A percentile compares a stretch with the other conserved stretches of the same genome.
Conservation (phyloP, 768 basidiomycete species). For the Russula emetica region DNA sequence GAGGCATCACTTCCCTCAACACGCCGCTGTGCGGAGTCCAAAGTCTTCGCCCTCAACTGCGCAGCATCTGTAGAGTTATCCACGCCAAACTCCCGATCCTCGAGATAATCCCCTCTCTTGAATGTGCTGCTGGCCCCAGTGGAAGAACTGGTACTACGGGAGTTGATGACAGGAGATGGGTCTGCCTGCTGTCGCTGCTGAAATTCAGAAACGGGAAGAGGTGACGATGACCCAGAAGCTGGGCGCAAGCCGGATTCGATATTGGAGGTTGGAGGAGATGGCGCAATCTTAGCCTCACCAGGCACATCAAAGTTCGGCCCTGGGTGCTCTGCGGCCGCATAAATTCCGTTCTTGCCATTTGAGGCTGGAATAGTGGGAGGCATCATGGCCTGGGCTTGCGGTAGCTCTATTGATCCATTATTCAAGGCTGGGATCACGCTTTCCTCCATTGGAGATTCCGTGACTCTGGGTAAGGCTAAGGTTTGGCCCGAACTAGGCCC, state of each 20-base stretch:
- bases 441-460: slow-evolving; percentile 22
- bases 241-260: not conserved
- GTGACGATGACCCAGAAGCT: not conserved
- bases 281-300: not conserved
- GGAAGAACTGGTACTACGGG: slow-evolving; percentile 19
- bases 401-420: not conserved
- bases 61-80: slow-evolving; percentile 26
- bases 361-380: not conserved
- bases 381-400: not conserved
- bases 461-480: slow-evolving; percentile 10
- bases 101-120: slow-evolving; percentile 27
- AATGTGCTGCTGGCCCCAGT: slow-evolving; percentile 19
- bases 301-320: not conserved
- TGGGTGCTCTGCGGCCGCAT: not conserved
- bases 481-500: slow-evolving; percentile 15
- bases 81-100: slow-evolving; percentile 33
- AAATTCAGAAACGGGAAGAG: not conserved
- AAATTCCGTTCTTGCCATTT: not conserved
- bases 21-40: slow-evolving; percentile 11
- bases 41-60: slow-evolving; percentile 30
- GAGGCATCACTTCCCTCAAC: slow-evolving; percentile 53
- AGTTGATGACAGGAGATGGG: not conserved
- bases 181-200: slow-evolving; percentile 11
- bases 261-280: not conserved
- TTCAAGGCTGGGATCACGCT: not conserved